Evolutionary conservation across 768 basidiomycete genomes (phyloP), one percentile per base, ranked within the genome.

Genomic region (Multifurca ochricompacta): DNA sequence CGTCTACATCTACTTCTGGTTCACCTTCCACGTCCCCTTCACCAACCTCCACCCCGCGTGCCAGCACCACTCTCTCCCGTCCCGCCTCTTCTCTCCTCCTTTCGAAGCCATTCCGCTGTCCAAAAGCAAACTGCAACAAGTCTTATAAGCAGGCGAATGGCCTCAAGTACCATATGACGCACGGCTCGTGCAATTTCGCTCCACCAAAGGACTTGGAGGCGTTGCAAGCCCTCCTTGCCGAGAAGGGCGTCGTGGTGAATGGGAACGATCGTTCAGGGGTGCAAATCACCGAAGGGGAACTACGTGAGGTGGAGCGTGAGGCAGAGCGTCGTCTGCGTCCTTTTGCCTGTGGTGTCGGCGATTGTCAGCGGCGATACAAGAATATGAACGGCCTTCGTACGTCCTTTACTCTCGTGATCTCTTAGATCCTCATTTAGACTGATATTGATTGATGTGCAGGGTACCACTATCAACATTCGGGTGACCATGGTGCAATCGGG

Each of bases 381-480:
- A 97, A 99, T 67, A 95, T 97, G 93, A 97, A 97, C 68, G 95
- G 95, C 0, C 72, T 97, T 58, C 71, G 89, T 72, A 54, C 54
- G 69, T 70, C 8, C 13, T 13, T 35, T 7, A 48, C 27, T 31
- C 23, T 10, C 36, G 34, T 27, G 25, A 30, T 32, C 28, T n/a
- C 35, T 48, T 19, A 11, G 13, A n/a, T 37, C 43, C 44, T 50
- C 36, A 54, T 36, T 47, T 59, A 8, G 36, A 11, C 59, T 59
- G 14, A 55, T 52, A 14, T 30, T 3, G 11, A 1, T 40, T 30
- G 44, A 48, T 42, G 18, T 25, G 18, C 56, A 73, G 70, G 73
- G 64, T 98, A 98, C 59, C 95, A 98, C 70, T 98, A 97, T 67
- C 88, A 93, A 69, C 95, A 98, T 70, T 87, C 87, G 19, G 95